phyloP scores from a whole-genome alignment of 371 early-diverging fungal genomes.

The Apophysomyces ossiformis region DNA sequence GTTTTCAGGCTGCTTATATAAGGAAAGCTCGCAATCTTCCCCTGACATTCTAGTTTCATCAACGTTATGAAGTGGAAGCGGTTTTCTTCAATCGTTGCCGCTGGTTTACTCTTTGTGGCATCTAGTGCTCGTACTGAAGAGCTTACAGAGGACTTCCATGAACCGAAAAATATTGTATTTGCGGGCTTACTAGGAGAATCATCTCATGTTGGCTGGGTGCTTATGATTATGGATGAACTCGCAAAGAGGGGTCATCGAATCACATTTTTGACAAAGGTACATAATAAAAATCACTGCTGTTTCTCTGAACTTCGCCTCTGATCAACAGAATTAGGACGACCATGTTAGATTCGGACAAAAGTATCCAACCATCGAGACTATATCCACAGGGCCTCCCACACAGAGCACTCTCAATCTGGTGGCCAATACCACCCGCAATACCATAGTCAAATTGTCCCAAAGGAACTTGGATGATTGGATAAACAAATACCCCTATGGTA shows the following conservation, averaged over 20 bases:
- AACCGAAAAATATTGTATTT: conserved; percentile 17
- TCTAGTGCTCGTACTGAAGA: not conserved
- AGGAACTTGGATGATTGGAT: no score
- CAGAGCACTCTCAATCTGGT: no score
- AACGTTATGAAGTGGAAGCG: not conserved
- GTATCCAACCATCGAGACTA: conserved; percentile 18
- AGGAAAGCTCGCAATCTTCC: not conserved
- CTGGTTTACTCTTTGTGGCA: not conserved
- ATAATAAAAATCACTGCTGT: not conserved
- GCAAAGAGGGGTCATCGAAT: conserved; percentile 14
- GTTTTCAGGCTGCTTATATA: no score
- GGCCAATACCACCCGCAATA: no score
- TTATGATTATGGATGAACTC: conserved; percentile 14
- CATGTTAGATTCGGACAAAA: conserved; percentile 19
- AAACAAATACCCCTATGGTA: no score
- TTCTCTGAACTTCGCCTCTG: not conserved
- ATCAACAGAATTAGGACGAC: conserved; percentile 22
- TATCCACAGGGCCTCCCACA: conserved; percentile 14
- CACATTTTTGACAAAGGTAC: conserved; percentile 14
- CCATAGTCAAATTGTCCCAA: no score
- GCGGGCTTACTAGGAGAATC: conserved; percentile 10
- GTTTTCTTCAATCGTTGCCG: not conserved
- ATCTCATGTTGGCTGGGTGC: conserved; percentile 17
- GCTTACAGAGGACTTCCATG: not conserved
- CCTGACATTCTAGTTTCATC: not conserved